A percentile compares a stretch with the other conserved stretches of the same genome.
phyloP scores from a whole-genome alignment of 1,284 basidiomycete genomes.

The Lentinula novae-zelandiae region DNA sequence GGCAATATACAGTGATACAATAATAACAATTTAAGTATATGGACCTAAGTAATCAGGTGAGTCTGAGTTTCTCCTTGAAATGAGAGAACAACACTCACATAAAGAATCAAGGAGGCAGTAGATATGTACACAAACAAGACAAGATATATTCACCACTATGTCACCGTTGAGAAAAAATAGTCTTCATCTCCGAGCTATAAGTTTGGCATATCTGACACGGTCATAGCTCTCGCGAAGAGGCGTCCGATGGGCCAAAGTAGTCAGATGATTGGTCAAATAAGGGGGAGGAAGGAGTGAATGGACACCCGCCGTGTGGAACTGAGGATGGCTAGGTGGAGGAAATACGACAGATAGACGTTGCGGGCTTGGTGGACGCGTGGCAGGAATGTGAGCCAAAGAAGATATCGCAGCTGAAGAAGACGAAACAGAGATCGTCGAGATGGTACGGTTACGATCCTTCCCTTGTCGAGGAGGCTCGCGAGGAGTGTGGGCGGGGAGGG shows the following conservation, averaged over 20 bases:
- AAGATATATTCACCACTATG: not conserved
- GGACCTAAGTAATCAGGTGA: not conserved
- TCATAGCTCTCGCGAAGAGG: conserved; percentile 69
- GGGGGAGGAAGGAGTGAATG: conserved; percentile 69
- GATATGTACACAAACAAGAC: not conserved
- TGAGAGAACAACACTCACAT: not conserved
- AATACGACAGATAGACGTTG: conserved; percentile 34
- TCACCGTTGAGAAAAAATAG: not conserved
- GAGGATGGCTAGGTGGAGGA: conserved; percentile 16
- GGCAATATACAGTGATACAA: not conserved
- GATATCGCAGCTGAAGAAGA: conserved; percentile 63
- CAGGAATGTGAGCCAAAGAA: conserved; percentile 56
- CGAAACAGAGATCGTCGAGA: conserved; percentile 60
- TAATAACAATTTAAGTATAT: not conserved
- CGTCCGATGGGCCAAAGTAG: conserved; percentile 55
- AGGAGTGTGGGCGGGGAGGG: conserved; percentile 40
- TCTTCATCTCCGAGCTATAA: conserved; percentile 3
- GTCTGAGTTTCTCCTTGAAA: not conserved
- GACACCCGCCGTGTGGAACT: conserved; percentile 30
- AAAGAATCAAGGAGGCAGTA: not conserved
- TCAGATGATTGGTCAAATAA: conserved; percentile 65
- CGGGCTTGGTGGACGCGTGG: conserved; percentile 49
- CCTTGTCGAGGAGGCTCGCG: conserved; percentile 29
- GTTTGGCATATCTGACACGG: conserved; percentile 57
- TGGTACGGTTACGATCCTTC: conserved; percentile 55